Evolutionary conservation across 768 basidiomycete genomes (phyloP), one percentile per base, ranked within the genome.

Genomic region (Ephemerocybe angulata): DNA sequence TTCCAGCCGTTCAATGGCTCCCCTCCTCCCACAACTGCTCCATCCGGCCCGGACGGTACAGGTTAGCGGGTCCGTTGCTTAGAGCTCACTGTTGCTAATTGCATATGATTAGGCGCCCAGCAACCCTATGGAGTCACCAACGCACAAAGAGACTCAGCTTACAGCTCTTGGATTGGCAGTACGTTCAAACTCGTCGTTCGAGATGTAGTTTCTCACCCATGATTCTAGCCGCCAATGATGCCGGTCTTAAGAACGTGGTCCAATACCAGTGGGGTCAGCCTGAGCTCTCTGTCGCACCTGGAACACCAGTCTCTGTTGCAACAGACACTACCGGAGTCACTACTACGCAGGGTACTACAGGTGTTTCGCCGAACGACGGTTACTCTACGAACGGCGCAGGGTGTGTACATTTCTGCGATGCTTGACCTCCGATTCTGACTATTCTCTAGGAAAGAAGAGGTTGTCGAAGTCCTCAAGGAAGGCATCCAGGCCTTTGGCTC

Each of bases 1-100:
- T 88, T 84, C 53, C 81, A 84, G 5, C 84, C 86, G 1, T 88
- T 87, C 72, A 84, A 87, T 62, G 66, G 67, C 33, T 73, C n/a
- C n/a, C n/a, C n/a, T n/a, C n/a, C n/a, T n/a, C n/a, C n/a, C n/a
- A n/a, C 78, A 53, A 55, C 70, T 54, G 65, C 78, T 17, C 69
- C 78, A n/a, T 76, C 74, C 56, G 74, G 68, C 25, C 30, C 72
- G 28, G 69, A 74, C 38, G 27, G 58, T 46, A 30, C 62, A 62
- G 50, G 48, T 57, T 43, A 37, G 43, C 53, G 33, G 28, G 28
- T 6, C 40, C 17, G 24, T 11, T 51, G 25, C 21, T 17, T 38
- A 7, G 17, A 19, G 21, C 21, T 12, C 13, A 35, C 28, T 41
- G 27, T 38, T 40, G 25, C n/a, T 10, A 0, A 3, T 24, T 17